These are phyloP conservation scores for Fusarium globosum DNA, from an alignment of 2,329 filamentous ascomycete genomes.

Conservation along the genomic window DNA sequence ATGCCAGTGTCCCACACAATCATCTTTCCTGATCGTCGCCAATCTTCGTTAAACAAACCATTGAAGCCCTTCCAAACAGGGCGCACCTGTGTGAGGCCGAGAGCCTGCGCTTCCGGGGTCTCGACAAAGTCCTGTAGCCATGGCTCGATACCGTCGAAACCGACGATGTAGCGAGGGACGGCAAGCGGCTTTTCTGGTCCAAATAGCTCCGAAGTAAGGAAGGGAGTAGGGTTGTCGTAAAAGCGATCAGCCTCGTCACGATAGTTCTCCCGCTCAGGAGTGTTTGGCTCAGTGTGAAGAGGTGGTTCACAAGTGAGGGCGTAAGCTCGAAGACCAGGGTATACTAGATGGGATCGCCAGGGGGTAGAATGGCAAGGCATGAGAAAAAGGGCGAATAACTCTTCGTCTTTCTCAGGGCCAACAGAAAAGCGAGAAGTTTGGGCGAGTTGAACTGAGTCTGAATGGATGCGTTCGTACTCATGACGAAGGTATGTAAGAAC, in stretches of 20 bases:
- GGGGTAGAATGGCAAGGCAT: slow-evolving; percentile 97
- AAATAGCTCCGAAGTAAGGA: slow-evolving; percentile 67
- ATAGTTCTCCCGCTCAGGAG: slow-evolving; percentile 73
- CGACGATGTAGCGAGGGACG: slow-evolving; percentile 68
- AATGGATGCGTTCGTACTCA: slow-evolving; percentile 72
- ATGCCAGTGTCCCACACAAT: slow-evolving; percentile 69
- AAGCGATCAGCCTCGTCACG: slow-evolving; percentile 92
- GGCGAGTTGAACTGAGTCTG: slow-evolving; percentile 43
- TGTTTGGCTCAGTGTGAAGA: slow-evolving; percentile 69
- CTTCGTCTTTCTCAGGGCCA: slow-evolving; percentile 46
- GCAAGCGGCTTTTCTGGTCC: slow-evolving; percentile 23
- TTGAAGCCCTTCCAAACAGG: slow-evolving; percentile 69
- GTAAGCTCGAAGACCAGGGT: slow-evolving; percentile 80
- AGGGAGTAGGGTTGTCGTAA: slow-evolving; percentile 72
- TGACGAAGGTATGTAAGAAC: slow-evolving; percentile 81
- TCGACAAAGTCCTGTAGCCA: slow-evolving; percentile 59
- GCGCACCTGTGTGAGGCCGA: slow-evolving; percentile 54
- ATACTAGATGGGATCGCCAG: slow-evolving; percentile 88
- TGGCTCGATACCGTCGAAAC: slow-evolving; percentile 68
- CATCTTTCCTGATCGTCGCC: slow-evolving; percentile 65
- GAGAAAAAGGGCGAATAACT: slow-evolving; percentile 80
- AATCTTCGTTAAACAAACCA: slow-evolving; percentile 72
- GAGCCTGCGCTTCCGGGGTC: slow-evolving; percentile 51
- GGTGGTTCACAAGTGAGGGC: slow-evolving; percentile 93
- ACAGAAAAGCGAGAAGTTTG: slow-evolving; percentile 42